Base-by-base conservation (phyloP, 805 yeast species). In the Candida sphagnicola region DNA sequence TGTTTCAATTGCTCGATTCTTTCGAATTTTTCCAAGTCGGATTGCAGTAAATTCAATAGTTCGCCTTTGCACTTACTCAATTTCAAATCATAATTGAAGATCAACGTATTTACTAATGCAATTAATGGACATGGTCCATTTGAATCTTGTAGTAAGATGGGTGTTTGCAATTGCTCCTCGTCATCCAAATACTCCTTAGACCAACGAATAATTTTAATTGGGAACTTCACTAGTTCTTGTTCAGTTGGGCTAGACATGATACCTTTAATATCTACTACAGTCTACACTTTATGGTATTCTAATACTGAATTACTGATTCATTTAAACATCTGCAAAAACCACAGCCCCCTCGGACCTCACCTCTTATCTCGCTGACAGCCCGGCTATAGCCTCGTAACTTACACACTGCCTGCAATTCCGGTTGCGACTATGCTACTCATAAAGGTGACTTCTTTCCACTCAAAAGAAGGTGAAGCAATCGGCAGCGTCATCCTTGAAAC, bases 81-180 rank as follows among this genome's bases (percentile, higher is more conserved):
- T 18, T 46, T 47, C 8, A 61, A 40, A 40, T 73, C 78, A 34
- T 57, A 49, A 3, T 78, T 62, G 14, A 89, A 57, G 5, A 87
- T 55, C 12, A 90, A 56, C 0, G 87, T 75, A 54, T 90, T 90
- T 35, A 78, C 72, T 29, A 90, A 61, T 0, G 96, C 90, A 11
- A 90, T 72, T 28, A 90, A 59, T 2, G 95, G 95, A 54, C 96
- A 89, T 0, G 96, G 95, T 0, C 96, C 96, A 52, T 88, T 87
- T 34, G 63, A 68, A 45, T 86, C 85, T 62, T 89, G 96, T 15
- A 87, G 59, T 3, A 90, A 62, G 24, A 89, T 77, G 30, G 78
- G 78, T 41, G 81, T 71, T 46, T 41, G 45, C 21, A 56, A 57
- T 34, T 59, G 59, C 46, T 64, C 44, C 17, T 33, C 39, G 11